phyloP scores from a whole-genome alignment of 768 basidiomycete genomes.

The Suillus luteus region DNA sequence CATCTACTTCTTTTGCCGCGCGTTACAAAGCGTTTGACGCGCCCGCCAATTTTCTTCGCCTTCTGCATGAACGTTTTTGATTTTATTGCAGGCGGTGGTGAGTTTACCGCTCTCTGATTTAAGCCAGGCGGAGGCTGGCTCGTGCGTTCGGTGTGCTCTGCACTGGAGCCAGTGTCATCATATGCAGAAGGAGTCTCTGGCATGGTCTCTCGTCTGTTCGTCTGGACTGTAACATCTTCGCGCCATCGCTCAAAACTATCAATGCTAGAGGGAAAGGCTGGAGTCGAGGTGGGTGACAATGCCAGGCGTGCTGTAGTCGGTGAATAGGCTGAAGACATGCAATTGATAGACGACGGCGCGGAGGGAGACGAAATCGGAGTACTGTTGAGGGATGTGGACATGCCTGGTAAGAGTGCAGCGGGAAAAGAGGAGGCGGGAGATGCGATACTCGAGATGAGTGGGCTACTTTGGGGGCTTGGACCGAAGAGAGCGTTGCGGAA shows the following conservation, averaged over 20 bases:
- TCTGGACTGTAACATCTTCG: constrained; percentile 19
- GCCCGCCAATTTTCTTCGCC: constrained; percentile 30
- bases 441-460: constrained; percentile 24
- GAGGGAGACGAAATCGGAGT: constrained; percentile 22
- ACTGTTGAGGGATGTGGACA: constrained; percentile 18
- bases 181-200: constrained; percentile 5
- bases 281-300: constrained; percentile 31
- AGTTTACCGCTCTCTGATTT: neutral
- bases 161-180: constrained; percentile 1
- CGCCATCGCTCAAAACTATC: constrained; percentile 33
- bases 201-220: neutral
- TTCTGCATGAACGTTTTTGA: constrained; percentile 26
- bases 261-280: constrained; percentile 34
- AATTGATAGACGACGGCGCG: constrained; percentile 16
- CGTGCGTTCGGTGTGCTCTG: neutral
- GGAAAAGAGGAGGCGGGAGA: constrained; percentile 24
- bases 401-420: constrained; percentile 18
- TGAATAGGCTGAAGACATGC: constrained; percentile 3
- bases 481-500: constrained; percentile 28
- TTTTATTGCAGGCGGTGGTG: constrained; percentile 7
- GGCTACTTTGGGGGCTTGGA: constrained; percentile 23
- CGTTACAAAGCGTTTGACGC: constrained; percentile 30
- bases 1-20: constrained; percentile 17
- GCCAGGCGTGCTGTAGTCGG: constrained; percentile 18
- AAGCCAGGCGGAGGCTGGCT: neutral